Evolutionary conservation across 2,329 filamentous ascomycete species (phyloP).

Genomic region (Penicillium psychrosexuale): DNA sequence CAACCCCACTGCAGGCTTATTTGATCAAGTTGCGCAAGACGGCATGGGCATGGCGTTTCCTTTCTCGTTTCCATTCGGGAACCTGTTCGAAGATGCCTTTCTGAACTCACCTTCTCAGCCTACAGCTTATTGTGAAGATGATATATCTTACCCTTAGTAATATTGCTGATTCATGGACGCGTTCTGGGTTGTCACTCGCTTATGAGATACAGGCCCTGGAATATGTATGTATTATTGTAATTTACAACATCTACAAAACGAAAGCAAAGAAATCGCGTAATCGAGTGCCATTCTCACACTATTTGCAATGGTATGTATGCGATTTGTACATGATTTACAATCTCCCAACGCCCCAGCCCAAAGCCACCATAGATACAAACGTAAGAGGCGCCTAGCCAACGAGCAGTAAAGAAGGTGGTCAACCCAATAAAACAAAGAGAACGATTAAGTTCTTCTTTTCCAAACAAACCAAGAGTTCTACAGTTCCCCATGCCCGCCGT

Average conservation of each 20-base stretch:
- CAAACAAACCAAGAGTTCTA: conserved; percentile 8
- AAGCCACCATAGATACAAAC: conserved; percentile 4
- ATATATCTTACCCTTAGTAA: background rate
- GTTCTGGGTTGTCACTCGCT: too few species aligned
- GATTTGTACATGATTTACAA: conserved; percentile 8
- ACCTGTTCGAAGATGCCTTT: conserved; percentile 14
- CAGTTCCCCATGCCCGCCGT: conserved; percentile 17
- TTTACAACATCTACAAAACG: background rate
- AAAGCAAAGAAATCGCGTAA: background rate
- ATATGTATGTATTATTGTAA: too few species aligned
- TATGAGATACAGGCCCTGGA: too few species aligned
- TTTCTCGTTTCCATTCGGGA: conserved; percentile 14
- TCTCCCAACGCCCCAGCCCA: background rate
- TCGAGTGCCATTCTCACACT: background rate
- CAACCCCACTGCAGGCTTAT: background rate
- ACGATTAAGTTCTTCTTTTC: background rate
- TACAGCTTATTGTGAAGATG: background rate
- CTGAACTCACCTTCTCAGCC: conserved; percentile 3
- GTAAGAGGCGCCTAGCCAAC: background rate
- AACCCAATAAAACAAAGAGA: background rate
- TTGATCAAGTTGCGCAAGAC: conserved; percentile 12
- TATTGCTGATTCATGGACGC: too few species aligned
- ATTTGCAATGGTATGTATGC: conserved; percentile 9
- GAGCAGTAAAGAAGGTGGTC: background rate
- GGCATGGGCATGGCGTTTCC: conserved; percentile 3